These are phyloP conservation scores for Penicillium freii DNA, from an alignment of 2,329 filamentous ascomycete genomes.

Conservation along the genomic window DNA sequence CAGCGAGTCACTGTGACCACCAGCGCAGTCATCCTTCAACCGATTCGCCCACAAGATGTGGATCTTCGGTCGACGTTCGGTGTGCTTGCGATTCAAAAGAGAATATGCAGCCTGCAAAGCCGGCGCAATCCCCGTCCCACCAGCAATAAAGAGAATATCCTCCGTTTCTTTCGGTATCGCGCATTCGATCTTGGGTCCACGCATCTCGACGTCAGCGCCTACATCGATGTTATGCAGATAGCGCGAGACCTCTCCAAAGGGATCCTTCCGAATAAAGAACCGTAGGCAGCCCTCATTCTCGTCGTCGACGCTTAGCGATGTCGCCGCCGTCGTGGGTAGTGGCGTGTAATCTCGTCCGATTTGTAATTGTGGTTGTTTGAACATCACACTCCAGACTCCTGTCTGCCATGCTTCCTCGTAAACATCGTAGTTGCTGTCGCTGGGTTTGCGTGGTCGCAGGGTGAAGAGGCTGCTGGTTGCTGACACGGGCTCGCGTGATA, in stretches of 20 bases:
- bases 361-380: slow-evolving; percentile 92
- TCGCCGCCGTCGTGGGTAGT: slow-evolving; percentile 50
- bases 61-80: slow-evolving; percentile 49
- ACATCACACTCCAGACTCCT: slow-evolving; percentile 82
- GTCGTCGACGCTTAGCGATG: slow-evolving; percentile 24
- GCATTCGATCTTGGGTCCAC: slow-evolving; percentile 75
- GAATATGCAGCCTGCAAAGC: slow-evolving; percentile 76
- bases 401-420: slow-evolving; percentile 55
- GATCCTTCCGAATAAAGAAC: slow-evolving; percentile 75
- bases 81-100: slow-evolving; percentile 44
- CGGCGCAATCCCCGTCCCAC: slow-evolving; percentile 88
- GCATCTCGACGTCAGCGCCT: slow-evolving; percentile 67
- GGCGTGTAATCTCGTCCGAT: slow-evolving; percentile 92
- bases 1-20: slow-evolving; percentile 54
- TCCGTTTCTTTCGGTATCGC: slow-evolving; percentile 54
- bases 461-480: slow-evolving; percentile 49
- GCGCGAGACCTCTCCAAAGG: slow-evolving; percentile 78
- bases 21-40: slow-evolving; percentile 62
- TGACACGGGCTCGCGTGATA: slow-evolving; percentile 45
- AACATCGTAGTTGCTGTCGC: slow-evolving; percentile 34
- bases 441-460: slow-evolving; percentile 37
- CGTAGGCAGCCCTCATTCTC: slow-evolving; percentile 52
- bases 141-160: slow-evolving; percentile 78
- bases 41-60: slow-evolving; percentile 82
- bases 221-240: slow-evolving; percentile 68